Evolutionary conservation across 352 stramenopile genomes (phyloP).

Genomic region (Phytophthora pinifolia): DNA sequence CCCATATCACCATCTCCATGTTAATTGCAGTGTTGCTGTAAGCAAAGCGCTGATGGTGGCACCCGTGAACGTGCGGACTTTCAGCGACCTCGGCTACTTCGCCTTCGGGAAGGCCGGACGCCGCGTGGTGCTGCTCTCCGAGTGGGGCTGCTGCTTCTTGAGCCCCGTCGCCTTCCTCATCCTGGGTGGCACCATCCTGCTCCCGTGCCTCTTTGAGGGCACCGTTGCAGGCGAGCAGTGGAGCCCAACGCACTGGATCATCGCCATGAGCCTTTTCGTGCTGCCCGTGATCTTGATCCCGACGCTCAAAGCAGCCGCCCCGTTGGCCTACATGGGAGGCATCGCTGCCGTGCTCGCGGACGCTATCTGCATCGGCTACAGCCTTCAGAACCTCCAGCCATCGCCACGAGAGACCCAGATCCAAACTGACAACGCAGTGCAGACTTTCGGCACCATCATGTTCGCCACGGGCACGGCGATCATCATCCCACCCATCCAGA

Average conservation of each 20-base stretch:
- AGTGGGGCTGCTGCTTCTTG: constrained; percentile 62
- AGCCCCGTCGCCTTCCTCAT: constrained; percentile 77
- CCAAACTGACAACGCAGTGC: constrained; percentile 35
- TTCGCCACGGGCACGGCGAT: constrained; percentile 68
- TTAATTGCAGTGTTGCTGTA: constrained; percentile 40
- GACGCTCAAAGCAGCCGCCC: constrained; percentile 48
- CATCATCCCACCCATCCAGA: constrained; percentile 65
- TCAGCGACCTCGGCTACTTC: constrained; percentile 71
- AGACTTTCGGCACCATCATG: constrained; percentile 73
- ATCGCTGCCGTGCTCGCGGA: constrained; percentile 52
- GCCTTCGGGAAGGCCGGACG: constrained; percentile 53
- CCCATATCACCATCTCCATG: neutral
- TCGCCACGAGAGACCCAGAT: constrained; percentile 58
- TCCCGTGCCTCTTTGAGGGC: constrained; percentile 51
- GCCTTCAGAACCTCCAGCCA: constrained; percentile 35
- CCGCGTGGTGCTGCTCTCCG: constrained; percentile 50
- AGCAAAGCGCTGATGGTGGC: constrained; percentile 58
- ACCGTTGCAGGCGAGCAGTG: constrained; percentile 19
- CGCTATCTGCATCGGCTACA: constrained; percentile 54
- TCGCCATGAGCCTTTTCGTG: constrained; percentile 49
- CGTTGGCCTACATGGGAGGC: constrained; percentile 52
- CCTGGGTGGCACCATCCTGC: constrained; percentile 56
- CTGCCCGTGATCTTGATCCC: constrained; percentile 66
- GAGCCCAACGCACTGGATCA: constrained; percentile 62
- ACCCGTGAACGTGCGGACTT: constrained; percentile 59